Evolutionary conservation across 495 filamentous ascomycete genomes (phyloP), one percentile per base, ranked within the genome.

Genomic region (Aspergillus leporis): DNA sequence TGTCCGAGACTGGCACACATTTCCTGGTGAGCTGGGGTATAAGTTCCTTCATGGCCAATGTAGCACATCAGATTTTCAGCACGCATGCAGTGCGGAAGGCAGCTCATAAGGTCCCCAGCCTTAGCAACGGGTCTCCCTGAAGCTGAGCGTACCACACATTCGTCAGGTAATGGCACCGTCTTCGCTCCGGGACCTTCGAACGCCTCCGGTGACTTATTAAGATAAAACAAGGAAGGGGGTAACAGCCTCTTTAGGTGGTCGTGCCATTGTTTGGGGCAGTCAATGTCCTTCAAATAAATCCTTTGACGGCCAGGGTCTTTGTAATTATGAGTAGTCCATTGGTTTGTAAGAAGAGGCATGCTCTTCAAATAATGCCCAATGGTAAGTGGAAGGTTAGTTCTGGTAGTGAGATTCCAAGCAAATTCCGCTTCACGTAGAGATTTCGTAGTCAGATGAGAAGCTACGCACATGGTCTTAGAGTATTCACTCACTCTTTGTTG

Each of bases 61-160:
- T 98, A 98, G 74, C 93, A 97, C 93, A 97, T 97, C 66, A 98
- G 80, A 58, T 98, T 98, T 60, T 95, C 88, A 7, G 94, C 94
- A 19, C 92, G 84, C 89, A 96, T 94, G 21, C 85, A 77, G 13
- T 80, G 71, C 0, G 92, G 90, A n/a, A 98, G 81, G 61, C 87
- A 91, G 69, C 91, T 92, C 94, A 98, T 98, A 25, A 98, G 73
- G 64, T 98, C 94, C 7, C 91, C 92, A 3, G 92, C 86, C 47
- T 78, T 78, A 8, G 85, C 84, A 60, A 89, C 79, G 12, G 18
- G 40, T n/a, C 36, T 36, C 18, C 48, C 49, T 12, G 47, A 43
- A 46, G 9, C 14, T 73, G 23, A 21, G 16, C 16, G 13, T 32
- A 3, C 34, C 12, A 30, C 41, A 22, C 45, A 19, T 56, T 43